Base-by-base conservation (phyloP, 2,329 filamentous ascomycete species). In the Escovopsis sp. region DNA sequence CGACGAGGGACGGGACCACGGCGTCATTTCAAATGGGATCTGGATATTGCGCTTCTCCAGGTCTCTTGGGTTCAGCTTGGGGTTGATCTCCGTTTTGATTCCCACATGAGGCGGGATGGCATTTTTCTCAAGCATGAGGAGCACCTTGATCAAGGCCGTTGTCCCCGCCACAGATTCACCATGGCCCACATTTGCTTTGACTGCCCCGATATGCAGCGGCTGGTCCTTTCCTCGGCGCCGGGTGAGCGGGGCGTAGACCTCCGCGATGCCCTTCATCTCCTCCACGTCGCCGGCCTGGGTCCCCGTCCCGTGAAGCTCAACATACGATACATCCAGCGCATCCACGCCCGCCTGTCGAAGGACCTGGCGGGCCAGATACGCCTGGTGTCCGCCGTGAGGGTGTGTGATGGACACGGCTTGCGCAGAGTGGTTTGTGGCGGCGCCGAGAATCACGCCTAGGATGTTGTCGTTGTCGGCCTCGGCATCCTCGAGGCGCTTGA, bases 281-380 rank as follows among this genome's bases (percentile, higher is more conserved):
- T 74, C 79, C 2, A 75, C 77, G 49, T 93, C 86, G 38, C 85
- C 86, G 27, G 81, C 83, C 54, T 92, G 84, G 0, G 85, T 93
- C 19, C 86, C 86, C 2, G 85, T 93, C 4, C 86, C 86, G 53
- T 94, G 86, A 75, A 92, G 86, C 56, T 94, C 86, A 3, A 93
- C 79, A 46, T 88, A 92, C 54, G 76, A 74, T 19, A 93, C 70
- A 37, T 84, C 77, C 34, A 75, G 68, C 1, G 84, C 79, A 47
- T 88, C 77, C n/a, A 90, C 69, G 39, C 78, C 78, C 19, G 81
- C 76, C 28, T 82, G 72, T 25, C 77, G 71, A 1, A 90, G 65
- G 18, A 92, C 62, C 35, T 67, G 65, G 40, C 66, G 66, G 48
- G 69, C 80, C 3, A 82, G 55, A 40, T 63, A 63, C 26, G 70